Percentiles rank a stretch among this genome's conserved stretches.
Conservation (phyloP, 192 early-diverging fungal species). For the Coemansia sp. region DNA sequence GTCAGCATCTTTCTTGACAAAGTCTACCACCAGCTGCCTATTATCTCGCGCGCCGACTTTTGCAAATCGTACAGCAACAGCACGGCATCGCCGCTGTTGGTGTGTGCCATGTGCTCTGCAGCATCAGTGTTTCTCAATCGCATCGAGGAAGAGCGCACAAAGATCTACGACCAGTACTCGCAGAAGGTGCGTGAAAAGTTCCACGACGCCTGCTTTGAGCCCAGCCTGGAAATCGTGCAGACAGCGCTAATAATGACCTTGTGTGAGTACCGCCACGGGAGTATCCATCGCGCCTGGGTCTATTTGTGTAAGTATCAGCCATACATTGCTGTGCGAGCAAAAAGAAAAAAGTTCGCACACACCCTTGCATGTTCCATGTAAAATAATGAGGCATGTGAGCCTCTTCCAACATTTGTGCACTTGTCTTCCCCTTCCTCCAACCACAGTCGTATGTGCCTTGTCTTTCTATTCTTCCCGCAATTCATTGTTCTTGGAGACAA, state of each 20-base stretch:
- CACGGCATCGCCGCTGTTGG: conserved; percentile 27
- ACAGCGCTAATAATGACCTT: conserved; percentile 56
- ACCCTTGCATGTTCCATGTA: conserved; percentile 13
- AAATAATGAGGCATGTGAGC: conserved; percentile 12
- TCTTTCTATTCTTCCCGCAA: background rate
- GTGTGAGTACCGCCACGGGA: conserved; percentile 53
- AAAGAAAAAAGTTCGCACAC: background rate
- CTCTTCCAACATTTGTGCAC: conserved; percentile 2
- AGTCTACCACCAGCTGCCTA: conserved; percentile 51
- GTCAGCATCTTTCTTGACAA: conserved; percentile 43
- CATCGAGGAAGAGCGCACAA: conserved; percentile 49
- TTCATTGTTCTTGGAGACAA: background rate
- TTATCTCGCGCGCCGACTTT: conserved; percentile 36
- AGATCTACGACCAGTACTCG: conserved; percentile 45
- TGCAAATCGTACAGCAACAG: conserved; percentile 16
- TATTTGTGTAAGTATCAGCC: conserved; percentile 50
- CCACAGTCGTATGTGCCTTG: background rate
- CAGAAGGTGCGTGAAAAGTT: conserved; percentile 51
- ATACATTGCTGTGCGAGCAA: background rate
- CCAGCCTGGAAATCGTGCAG: conserved; percentile 53
- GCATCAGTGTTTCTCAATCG: conserved; percentile 51
- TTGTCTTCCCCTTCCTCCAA: background rate
- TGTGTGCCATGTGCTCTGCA: conserved; percentile 50
- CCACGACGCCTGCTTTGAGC: conserved; percentile 54
- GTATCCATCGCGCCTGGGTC: conserved; percentile 51